phyloP scores from a whole-genome alignment of 2,329 filamentous ascomycete species.

The Trichoderma afroharzianum region DNA sequence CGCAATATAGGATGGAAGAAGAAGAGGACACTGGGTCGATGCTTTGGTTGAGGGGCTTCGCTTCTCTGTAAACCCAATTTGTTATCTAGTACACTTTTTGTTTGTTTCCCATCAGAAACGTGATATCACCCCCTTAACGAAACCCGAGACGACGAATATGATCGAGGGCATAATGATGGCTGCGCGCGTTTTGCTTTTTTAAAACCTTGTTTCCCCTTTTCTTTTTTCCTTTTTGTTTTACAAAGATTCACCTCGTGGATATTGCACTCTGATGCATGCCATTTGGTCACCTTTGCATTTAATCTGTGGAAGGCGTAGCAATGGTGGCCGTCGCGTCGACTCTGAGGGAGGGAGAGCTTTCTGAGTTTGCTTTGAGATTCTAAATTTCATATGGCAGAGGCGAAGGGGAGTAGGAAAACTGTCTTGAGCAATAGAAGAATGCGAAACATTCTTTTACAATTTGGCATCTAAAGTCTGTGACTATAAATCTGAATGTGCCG shows the following conservation, averaged over 20 bases:
- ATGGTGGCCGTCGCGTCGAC: conserved; percentile 1
- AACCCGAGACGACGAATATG: conserved; percentile 24
- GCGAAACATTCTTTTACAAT: neutral
- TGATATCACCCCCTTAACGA: conserved; percentile 18
- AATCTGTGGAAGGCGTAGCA: conserved; percentile 14
- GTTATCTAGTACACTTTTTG: conserved; percentile 29
- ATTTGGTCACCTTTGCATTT: conserved; percentile 5
- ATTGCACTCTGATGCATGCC: conserved; percentile 7
- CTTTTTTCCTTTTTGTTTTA: conserved; percentile 16
- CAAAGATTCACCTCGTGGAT: conserved; percentile 4
- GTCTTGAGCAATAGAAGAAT: conserved; percentile 8
- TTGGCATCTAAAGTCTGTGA: neutral
- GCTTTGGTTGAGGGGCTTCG: conserved; percentile 24
- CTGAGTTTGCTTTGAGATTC: neutral
- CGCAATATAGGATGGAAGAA: neutral
- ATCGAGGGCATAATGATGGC: conserved; percentile 20
- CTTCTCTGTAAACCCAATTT: conserved; percentile 32
- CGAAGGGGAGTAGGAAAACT: conserved; percentile 15
- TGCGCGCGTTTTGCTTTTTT: neutral
- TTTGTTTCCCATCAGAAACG: conserved; percentile 16
- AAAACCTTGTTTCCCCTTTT: neutral
- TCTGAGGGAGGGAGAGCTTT: neutral
- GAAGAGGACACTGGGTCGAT: conserved; percentile 15
- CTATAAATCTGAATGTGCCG: neutral
- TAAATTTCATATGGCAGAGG: conserved; percentile 11